A percentile compares a stretch with the other conserved stretches of the same genome.
These are phyloP conservation scores for Tillandsia leiboldiana DNA, from an alignment of 176 grass and related monocot genomes.

Conservation along the genomic window DNA sequence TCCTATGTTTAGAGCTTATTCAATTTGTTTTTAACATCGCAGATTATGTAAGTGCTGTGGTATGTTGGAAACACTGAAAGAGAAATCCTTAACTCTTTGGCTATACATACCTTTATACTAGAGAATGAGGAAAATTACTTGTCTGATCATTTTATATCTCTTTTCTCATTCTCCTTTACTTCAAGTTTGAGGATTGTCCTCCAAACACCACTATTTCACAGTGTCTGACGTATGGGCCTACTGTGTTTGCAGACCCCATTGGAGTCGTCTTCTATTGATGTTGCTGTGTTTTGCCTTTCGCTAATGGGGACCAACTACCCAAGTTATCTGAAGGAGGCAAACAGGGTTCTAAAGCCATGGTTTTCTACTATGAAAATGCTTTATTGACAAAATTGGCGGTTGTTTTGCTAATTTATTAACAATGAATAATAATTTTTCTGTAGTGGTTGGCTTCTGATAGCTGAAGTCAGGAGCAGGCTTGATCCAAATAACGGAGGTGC, in stretches of 20 bases:
- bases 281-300: constrained; percentile 94
- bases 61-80: too few species aligned
- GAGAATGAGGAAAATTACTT: not conserved
- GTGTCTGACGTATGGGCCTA: not conserved
- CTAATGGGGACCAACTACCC: constrained; percentile 86
- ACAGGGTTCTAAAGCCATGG: constrained; percentile 75
- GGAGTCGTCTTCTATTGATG: constrained; percentile 64
- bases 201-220: not conserved
- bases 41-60: too few species aligned
- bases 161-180: not conserved
- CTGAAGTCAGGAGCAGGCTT: constrained; percentile 91
- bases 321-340: constrained; percentile 80
- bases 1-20: too few species aligned
- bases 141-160: not conserved
- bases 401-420: not conserved
- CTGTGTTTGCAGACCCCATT: constrained; percentile 64
- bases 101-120: not conserved
- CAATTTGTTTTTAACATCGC: too few species aligned
- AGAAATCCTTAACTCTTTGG: too few species aligned
- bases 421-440: constrained; percentile 22
- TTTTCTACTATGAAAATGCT: constrained; percentile 18
- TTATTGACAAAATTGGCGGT: not conserved
- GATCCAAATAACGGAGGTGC: constrained; percentile 82
- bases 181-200: not conserved
- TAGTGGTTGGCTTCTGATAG: constrained; percentile 95